Base-by-base conservation (phyloP, 345 rosid genomes). In the Luvunga scandens region DNA sequence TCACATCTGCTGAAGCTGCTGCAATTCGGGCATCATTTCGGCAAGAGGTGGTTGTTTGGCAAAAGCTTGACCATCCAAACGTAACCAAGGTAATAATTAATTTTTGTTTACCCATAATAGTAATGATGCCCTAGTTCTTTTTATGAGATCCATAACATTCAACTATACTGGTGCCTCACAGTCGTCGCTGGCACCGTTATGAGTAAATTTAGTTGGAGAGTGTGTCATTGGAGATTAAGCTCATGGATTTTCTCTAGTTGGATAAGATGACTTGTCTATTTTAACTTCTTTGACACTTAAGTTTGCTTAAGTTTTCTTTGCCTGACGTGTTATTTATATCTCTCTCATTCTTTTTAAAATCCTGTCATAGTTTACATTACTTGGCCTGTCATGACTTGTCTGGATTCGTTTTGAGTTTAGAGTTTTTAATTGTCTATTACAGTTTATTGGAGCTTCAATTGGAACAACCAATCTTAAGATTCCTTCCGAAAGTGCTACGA, bases 11-110 rank as follows among this genome's bases (percentile, higher is more conserved):
- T 75, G 93, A 87, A 82, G 80, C 91, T 45, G 84, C 91, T 2
- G 85, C 90, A 65, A 80, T 93, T 8, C 87, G 95, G 78, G 71
- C 91, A 77, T 89, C 97, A 82, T 93, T 93, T 75, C 88, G 73
- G 77, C 91, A 93, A 86, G 97, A 93, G 86, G 97, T 93, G 75
- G 95, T 93, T 76, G 95, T 93, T 78, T 93, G 97, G 95, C 90
- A 93, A 82, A 93, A 93, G 87, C 95, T 93, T 79, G 90, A 90
- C 89, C 91, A 93, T 81, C 91, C 90, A 65, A 93, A 93, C 75
- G 95, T 93, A 36, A 91, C 97, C 18, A 93, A 89, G 87, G 97
- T 91, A 76, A 79, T 53, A 27, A 13, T 63, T 16, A 16, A 39
- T 10, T 74, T 45, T 45, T 9, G 33, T 30, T 66, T 60, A 55